phyloP scores from a whole-genome alignment of 805 yeast species.

The Zygosaccharomyces bailii region DNA sequence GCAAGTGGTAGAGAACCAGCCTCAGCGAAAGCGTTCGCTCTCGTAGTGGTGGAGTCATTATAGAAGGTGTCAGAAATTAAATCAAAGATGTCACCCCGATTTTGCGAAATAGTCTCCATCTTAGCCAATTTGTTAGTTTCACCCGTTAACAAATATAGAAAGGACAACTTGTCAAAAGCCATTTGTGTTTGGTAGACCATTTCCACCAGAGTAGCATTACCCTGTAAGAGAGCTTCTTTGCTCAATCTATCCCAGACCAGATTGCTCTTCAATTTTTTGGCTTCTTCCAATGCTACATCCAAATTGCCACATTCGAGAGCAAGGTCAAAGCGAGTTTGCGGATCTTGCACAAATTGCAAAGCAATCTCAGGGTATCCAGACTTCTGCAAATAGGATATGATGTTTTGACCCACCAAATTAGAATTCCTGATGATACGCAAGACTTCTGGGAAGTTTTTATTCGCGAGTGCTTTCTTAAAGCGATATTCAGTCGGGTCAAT shows the following conservation, averaged over 20 bases:
- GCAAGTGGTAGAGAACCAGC: constrained; percentile 87
- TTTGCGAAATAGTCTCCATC: constrained; percentile 88
- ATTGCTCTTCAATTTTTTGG: constrained; percentile 64
- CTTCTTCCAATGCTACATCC: constrained; percentile 83
- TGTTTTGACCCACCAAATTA: constrained; percentile 93
- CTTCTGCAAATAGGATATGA: constrained; percentile 90
- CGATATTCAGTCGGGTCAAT: constrained; percentile 97
- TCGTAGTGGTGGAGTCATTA: constrained; percentile 67
- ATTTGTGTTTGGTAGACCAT: constrained; percentile 83
- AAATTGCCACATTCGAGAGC: constrained; percentile 93
- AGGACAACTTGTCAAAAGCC: constrained; percentile 83
- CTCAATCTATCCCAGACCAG: constrained; percentile 79
- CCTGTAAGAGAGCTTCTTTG: constrained; percentile 83
- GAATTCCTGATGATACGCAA: constrained; percentile 83
- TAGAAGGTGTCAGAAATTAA: constrained; percentile 80
- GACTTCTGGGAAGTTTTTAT: constrained; percentile 88
- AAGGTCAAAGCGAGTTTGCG: constrained; percentile 92
- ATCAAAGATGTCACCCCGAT: constrained; percentile 75
- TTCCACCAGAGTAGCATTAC: constrained; percentile 82
- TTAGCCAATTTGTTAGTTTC: constrained; percentile 67
- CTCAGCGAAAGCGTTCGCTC: constrained; percentile 68
- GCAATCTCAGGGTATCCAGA: constrained; percentile 98
- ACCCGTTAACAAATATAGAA: constrained; percentile 83
- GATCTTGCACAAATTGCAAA: constrained; percentile 91
- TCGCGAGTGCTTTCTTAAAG: constrained; percentile 88